phyloP scores from a whole-genome alignment of 805 yeast species.

The Metschnikowia picachoensis region DNA sequence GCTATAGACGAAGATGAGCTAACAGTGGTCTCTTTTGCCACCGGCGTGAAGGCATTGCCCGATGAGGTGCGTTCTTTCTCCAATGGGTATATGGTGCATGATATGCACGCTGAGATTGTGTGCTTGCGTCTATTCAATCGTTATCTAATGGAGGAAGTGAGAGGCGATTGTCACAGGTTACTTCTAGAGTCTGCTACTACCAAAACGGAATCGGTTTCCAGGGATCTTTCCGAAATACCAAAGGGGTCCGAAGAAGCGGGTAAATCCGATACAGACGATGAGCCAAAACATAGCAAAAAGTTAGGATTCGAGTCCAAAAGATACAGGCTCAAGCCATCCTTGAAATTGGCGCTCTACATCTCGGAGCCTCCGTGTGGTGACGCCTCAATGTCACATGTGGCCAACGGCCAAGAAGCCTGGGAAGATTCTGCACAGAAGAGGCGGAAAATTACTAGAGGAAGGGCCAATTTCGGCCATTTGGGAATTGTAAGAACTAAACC shows the following conservation, averaged over 20 bases:
- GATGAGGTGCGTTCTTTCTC: constrained; percentile 41
- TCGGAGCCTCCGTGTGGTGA: constrained; percentile 93
- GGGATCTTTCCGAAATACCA: too few species aligned
- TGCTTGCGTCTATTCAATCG: constrained; percentile 68
- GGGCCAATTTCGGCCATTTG: constrained; percentile 49
- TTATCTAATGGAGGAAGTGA: constrained; percentile 47
- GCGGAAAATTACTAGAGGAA: constrained; percentile 46
- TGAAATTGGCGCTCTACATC: constrained; percentile 52
- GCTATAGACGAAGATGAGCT: constrained; percentile 28
- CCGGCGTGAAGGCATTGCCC: constrained; percentile 83
- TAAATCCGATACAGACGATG: neutral
- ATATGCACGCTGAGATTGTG: constrained; percentile 85
- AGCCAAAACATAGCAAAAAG: too few species aligned
- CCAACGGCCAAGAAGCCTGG: constrained; percentile 24
- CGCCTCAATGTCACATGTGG: constrained; percentile 54
- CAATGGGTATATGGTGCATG: constrained; percentile 70
- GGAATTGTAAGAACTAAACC: constrained; percentile 90
- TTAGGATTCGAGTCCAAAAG: too few species aligned
- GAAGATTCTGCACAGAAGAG: constrained; percentile 13
- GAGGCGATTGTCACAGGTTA: neutral
- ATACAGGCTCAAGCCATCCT: constrained; percentile 20
- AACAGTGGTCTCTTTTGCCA: constrained; percentile 50
- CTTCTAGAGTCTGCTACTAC: constrained; percentile 8
- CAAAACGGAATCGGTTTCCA: too few species aligned
- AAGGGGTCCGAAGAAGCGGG: neutral